Evolutionary conservation across 352 stramenopile species (phyloP), one percentile per base, ranked within the genome.

Genomic region (Globisporangium recalcitrans): DNA sequence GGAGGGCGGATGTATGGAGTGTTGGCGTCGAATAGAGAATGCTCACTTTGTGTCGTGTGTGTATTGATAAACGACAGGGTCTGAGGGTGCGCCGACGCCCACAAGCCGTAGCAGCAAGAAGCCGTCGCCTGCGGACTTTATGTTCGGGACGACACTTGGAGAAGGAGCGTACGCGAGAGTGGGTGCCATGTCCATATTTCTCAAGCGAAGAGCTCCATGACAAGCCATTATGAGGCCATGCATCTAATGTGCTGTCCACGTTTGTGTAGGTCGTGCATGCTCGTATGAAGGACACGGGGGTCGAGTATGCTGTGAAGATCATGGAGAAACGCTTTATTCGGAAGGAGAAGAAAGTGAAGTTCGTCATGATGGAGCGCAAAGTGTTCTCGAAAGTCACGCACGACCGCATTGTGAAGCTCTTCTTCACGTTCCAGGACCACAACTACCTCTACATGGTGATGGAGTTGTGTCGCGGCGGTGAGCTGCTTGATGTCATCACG

Each of bases 251-350:
- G 6, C n/a, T n/a, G n/a, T n/a, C n/a, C n/a, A n/a, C n/a, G 16
- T 26, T 16, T 21, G 13, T 49, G 3, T 38, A 89, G 65, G 87
- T 94, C 11, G 87, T 95, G 49, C 87, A 96, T 51, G 85, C 87
- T 44, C 84, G 86, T n/a, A 93, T 94, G 79, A 97, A 97, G 58
- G 81, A 91, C 69, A 91, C 76, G 19, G 72, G 72, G n/a, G 75
- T 71, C 5, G 83, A 97, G 68, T 97, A 95, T 61, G 88, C 88
- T 0, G 80, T 97, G 19, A 97, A 97, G 73, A 95, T 97, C 60
- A 97, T 97, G 87, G 88, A 97, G 64, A 95, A 97, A 68, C 74
- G 80, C 42, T 93, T 95, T 67, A 95, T 97, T 64, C 85, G 83
- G 57, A 92, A 91, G 72, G 87, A 96, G 69, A 95, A 96, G 68